phyloP scores from a whole-genome alignment of 441 rosid species.

The Adansonia grandidieri region DNA sequence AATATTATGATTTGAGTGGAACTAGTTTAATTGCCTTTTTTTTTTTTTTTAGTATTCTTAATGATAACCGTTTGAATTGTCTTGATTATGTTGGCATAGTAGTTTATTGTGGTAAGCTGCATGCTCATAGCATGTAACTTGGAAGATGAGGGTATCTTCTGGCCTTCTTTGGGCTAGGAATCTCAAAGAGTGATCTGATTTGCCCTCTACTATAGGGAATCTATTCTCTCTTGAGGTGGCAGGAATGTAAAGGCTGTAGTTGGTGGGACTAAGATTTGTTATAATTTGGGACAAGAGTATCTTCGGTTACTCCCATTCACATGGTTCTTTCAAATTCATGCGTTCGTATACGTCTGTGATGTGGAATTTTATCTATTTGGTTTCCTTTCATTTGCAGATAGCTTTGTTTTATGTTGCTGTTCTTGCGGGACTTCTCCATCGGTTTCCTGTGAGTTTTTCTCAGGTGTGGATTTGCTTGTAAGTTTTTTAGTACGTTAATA shows the following conservation, averaged over 20 bases:
- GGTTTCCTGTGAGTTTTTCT: conserved; percentile 79
- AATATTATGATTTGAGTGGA: neutral
- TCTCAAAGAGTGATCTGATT: neutral
- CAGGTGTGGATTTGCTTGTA: conserved; percentile 50
- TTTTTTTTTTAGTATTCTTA: neutral
- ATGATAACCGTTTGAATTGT: neutral
- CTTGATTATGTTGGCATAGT: neutral
- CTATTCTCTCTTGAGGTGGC: neutral
- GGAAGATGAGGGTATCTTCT: neutral
- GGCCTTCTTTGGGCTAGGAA: neutral
- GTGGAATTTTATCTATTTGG: conserved; percentile 5
- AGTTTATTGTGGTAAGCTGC: neutral
- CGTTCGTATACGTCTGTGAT: neutral
- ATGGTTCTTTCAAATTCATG: neutral
- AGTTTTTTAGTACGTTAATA: conserved; percentile 26
- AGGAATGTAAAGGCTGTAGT: neutral
- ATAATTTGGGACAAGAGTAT: neutral
- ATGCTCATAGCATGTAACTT: neutral
- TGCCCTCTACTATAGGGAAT: neutral
- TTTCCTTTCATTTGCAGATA: conserved; percentile 56
- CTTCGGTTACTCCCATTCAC: neutral
- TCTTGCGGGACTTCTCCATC: conserved; percentile 82
- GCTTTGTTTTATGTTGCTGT: conserved; percentile 80
- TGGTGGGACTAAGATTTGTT: conserved; percentile 2
- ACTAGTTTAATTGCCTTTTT: neutral